Percentiles rank a stretch among this genome's conserved stretches.
Evolutionary conservation across 2,329 filamentous ascomycete genomes (phyloP).

Genomic region (Drechslerella stenobrocha): DNA sequence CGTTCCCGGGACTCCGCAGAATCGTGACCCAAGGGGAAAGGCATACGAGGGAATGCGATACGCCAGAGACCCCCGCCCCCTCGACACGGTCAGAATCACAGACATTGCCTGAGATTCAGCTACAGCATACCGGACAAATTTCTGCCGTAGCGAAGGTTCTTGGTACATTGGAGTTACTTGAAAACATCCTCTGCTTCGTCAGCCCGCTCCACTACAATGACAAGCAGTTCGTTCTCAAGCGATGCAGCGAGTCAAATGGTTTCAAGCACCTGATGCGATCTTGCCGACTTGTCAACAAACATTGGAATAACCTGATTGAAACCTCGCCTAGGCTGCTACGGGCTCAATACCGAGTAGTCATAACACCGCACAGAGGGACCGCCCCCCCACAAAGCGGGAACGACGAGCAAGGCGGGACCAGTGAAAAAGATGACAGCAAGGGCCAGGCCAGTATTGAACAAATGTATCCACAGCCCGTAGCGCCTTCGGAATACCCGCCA

Average conservation of each 20-base stretch:
- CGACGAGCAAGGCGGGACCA: background rate
- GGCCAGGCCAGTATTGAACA: background rate
- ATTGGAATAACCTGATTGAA: conserved; percentile 10
- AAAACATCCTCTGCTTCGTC: conserved; percentile 14
- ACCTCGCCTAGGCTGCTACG: background rate
- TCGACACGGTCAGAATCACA: too few species aligned
- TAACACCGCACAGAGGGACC: background rate
- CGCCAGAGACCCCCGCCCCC: too few species aligned
- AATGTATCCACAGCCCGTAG: background rate
- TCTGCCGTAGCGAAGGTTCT: background rate
- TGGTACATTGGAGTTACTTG: conserved; percentile 6
- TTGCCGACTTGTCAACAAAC: conserved; percentile 5
- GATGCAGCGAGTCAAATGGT: background rate
- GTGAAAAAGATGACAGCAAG: background rate
- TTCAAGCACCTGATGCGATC: background rate
- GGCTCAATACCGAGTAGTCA: background rate
- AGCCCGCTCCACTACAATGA: background rate
- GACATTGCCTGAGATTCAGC: too few species aligned
- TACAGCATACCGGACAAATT: too few species aligned
- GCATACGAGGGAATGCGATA: too few species aligned
- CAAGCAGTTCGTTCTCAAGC: background rate
- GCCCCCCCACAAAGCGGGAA: background rate
- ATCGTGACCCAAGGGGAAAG: too few species aligned
- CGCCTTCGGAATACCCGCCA: background rate
- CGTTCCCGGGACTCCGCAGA: too few species aligned